Evolutionary conservation across 306 rosid genomes (phyloP).

Genomic region (Begonia peltatifolia): DNA sequence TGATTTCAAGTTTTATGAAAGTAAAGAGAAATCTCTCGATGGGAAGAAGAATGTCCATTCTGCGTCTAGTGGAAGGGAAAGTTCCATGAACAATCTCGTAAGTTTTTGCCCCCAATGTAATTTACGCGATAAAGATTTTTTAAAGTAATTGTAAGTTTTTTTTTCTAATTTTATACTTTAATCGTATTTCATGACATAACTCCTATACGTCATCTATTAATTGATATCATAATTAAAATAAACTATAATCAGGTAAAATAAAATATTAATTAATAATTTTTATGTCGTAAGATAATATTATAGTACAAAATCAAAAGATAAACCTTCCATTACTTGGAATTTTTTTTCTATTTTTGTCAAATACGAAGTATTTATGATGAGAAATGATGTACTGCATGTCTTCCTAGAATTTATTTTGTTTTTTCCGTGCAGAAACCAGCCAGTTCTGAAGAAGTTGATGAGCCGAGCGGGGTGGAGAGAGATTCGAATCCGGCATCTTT

Average conservation of each 20-base stretch:
- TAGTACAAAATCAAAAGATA: too few relatives aligned
- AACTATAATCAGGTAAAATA: too few relatives aligned
- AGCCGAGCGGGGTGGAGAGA: not conserved
- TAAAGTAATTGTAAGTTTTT: too few relatives aligned
- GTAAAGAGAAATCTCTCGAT: constrained; percentile 31
- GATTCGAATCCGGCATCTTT: not conserved
- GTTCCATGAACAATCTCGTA: not conserved
- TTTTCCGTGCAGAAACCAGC: not conserved
- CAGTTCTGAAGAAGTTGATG: not conserved
- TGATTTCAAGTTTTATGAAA: constrained; percentile 60
- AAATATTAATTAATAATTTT: too few relatives aligned
- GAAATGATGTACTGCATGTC: not conserved
- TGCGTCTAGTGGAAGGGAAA: constrained; percentile 5
- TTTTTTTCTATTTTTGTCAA: too few relatives aligned
- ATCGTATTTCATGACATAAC: not conserved
- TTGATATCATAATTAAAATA: too few relatives aligned
- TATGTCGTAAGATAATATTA: too few relatives aligned
- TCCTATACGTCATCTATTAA: not conserved
- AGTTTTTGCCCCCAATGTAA: not conserved
- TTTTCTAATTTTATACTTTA: not conserved
- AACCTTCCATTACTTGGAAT: not conserved
- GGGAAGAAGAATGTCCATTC: constrained; percentile 10
- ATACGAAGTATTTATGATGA: too few relatives aligned
- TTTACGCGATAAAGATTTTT: not conserved
- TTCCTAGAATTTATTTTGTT: not conserved